Evolutionary conservation across 2,329 filamentous ascomycete species (phyloP), one percentile per base, ranked within the genome.

Genomic region (Onygena corvina): DNA sequence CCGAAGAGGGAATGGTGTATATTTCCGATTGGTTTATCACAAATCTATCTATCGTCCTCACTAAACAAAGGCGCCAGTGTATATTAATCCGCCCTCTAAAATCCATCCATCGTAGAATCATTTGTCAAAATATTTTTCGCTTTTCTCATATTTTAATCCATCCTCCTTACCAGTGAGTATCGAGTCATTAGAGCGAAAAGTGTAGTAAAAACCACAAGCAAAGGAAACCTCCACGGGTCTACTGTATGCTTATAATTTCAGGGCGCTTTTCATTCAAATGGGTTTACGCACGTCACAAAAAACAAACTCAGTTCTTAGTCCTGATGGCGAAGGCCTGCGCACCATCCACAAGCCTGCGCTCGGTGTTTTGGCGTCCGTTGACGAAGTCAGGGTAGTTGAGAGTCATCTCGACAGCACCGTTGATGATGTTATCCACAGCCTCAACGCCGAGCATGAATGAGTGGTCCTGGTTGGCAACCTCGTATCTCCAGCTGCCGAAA

Each of bases 401-500:
- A 27, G 89, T 94, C 63, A 94, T 73, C 76, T 95, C 89, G 40
- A 89, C 84, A 31, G 86, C 83, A 58, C 89, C 89, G 67, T 83
- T 89, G 69, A 89, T 79, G 63, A 94, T 86, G 72, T 86, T 80
- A 72, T 95, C 89, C 33, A 81, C 88, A 45, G 89, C 89, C 72
- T 95, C 89, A 16, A 94, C 89, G 65, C 89, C 89, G 54, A 94
- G 76, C 89, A 95, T 95, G 71, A 95, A 95, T 21, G 84, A 90
- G 77, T 95, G 89, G 71, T 95, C 89, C 76, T 94, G 88, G 78
- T 94, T 94, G 64, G 87, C 88, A 57, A 85, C 86, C 72, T 98
- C 92, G 74, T 98, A 98, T 65, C 87, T 79, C 92, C 92, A 98
- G 76, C 84, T 90, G 61, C 92, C 92, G 71, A 98, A 98, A 56